These are phyloP conservation scores for Leptographium procerum DNA, from an alignment of 2,329 filamentous ascomycete species.

Conservation along the genomic window DNA sequence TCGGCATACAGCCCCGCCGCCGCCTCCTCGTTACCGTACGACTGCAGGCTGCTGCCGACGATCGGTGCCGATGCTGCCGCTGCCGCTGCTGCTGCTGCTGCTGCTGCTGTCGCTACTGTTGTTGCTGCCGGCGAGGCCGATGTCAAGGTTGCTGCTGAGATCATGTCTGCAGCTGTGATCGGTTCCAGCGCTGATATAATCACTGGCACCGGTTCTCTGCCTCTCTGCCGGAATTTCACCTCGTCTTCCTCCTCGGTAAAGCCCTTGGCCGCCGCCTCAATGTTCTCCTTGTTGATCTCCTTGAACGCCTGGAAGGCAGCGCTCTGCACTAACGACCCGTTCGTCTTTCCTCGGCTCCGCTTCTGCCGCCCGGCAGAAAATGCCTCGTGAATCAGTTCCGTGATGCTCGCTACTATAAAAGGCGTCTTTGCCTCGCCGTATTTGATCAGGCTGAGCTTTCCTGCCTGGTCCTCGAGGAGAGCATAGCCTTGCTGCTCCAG, in stretches of 20 bases:
- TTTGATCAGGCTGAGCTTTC: background rate
- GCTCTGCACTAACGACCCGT: background rate
- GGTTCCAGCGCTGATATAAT: too few relatives aligned
- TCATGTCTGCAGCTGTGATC: too few relatives aligned
- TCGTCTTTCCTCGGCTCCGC: background rate
- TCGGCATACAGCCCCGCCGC: constrained; percentile 2
- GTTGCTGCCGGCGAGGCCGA: too few relatives aligned
- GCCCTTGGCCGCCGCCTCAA: background rate
- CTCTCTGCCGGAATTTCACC: background rate
- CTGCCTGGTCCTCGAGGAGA: background rate
- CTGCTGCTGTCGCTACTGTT: too few relatives aligned
- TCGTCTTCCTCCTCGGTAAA: background rate
- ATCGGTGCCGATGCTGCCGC: too few relatives aligned
- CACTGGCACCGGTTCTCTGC: background rate
- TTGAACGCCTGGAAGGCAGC: background rate
- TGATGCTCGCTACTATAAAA: background rate
- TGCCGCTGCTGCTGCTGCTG: too few relatives aligned
- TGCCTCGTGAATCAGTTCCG: background rate
- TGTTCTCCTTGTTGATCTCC: background rate
- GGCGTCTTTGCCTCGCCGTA: background rate
- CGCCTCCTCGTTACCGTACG: background rate
- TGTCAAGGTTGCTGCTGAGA: too few relatives aligned
- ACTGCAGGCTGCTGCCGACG: too few relatives aligned
- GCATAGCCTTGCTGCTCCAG: background rate
- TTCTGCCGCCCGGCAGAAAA: too few relatives aligned